A percentile compares a stretch with the other conserved stretches of the same genome.
Conservation (phyloP, 73 alveolate genomes). For the Diophrys appendiculata region DNA sequence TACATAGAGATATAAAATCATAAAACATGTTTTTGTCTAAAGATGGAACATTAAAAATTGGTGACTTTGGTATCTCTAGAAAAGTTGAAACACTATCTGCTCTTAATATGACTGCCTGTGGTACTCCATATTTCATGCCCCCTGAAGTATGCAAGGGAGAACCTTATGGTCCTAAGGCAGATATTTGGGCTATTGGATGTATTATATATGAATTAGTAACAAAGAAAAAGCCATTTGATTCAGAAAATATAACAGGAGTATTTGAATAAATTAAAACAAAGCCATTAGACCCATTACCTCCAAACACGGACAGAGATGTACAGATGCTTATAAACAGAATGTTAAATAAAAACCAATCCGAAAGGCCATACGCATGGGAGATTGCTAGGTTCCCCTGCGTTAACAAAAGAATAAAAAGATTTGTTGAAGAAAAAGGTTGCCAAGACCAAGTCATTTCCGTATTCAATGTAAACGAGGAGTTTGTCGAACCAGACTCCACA, state of each 20-base stretch:
- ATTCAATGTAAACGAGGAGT: slow-evolving; percentile 31
- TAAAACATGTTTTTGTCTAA: slow-evolving; percentile 87
- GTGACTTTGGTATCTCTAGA: slow-evolving; percentile 98
- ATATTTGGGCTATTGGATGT: slow-evolving; percentile 98
- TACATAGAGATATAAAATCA: slow-evolving; percentile 94
- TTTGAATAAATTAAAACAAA: slow-evolving; percentile 65
- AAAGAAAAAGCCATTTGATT: slow-evolving; percentile 92
- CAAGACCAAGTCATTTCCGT: slow-evolving; percentile 61
- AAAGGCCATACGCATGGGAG: slow-evolving; percentile 90
- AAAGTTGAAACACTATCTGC: slow-evolving; percentile 81
- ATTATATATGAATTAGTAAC: slow-evolving; percentile 93
- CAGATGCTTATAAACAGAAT: slow-evolving; percentile 57
- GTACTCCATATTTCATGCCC: slow-evolving; percentile 97
- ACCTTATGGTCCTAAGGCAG: slow-evolving; percentile 94
- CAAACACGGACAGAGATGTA: slow-evolving; percentile 52
- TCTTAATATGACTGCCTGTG: slow-evolving; percentile 85
- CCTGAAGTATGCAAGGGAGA: slow-evolving; percentile 96
- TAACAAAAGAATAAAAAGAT: slow-evolving; percentile 62
- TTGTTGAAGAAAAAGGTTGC: slow-evolving; percentile 58
- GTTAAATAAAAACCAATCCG: slow-evolving; percentile 83
- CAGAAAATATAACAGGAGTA: slow-evolving; percentile 64
- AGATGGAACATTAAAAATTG: slow-evolving; percentile 86
- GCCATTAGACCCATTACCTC: slow-evolving; percentile 66
- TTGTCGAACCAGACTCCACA: not conserved
- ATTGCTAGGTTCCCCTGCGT: slow-evolving; percentile 74